Evolutionary conservation across 108 stramenopile species (phyloP), one percentile per base, ranked within the genome.

Genomic region (Schizochytrium sp.): DNA sequence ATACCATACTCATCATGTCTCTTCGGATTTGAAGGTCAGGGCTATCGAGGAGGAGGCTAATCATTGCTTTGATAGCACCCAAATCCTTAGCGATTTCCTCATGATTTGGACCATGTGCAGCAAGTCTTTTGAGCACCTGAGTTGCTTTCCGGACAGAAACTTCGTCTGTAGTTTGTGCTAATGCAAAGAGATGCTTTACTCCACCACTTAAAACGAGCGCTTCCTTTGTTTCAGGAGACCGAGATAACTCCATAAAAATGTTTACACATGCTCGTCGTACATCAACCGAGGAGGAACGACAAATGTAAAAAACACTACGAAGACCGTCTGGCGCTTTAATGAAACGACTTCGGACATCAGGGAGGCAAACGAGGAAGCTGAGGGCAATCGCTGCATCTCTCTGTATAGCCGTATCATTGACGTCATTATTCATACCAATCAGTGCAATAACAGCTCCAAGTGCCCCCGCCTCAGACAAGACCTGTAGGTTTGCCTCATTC

Each of bases 221-320:
- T 28, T 83, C 76, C 3, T 83, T 49, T 0, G 76, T 83, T 55
- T 83, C 76, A 38, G 76, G 45, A 13, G 53, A 10, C 47, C 50
- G 10, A 2, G 76, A 49, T 5, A 83, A 53, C 50, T 83, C 53
- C 50, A 55, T 55, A 40, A 83, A 83, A 49, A 83, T 55, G 13
- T 83, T 83, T 10, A 50, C 76, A 40, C 50, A 49, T 55, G 76
- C 76, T 0, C 76, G 76, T 13, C 53, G 47, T 50, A 83, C 76
- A 38, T 83, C 76, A 28, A 83, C 28, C 17, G 50, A 55, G 28
- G 76, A 55, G 10, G 76, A 83, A 0, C 76, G 47, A 42, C 76
- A 83, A 83, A 83, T 83, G 76, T 83, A 83, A 42, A 83, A 83
- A 53, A 83, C 53, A n/a, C 50, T 55, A 38, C 76, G 76, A 53